phyloP scores from a whole-genome alignment of 2,329 filamentous ascomycete genomes.

The Pseudopithomyces chartarum region DNA sequence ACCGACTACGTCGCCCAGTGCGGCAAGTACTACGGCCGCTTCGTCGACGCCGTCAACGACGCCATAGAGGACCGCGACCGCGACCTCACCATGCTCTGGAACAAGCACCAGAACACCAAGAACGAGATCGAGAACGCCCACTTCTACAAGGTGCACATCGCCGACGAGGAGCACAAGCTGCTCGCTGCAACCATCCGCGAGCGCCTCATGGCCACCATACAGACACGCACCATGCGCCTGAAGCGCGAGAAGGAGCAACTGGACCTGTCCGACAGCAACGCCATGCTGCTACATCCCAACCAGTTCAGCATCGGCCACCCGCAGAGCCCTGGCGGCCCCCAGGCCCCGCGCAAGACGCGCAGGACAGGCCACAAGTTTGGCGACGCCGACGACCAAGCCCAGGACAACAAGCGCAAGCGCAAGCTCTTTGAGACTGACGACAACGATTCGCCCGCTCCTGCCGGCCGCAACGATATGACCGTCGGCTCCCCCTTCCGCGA shows the following conservation, averaged over 20 bases:
- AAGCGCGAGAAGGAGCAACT: slow-evolving; percentile 70
- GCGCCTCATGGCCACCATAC: slow-evolving; percentile 63
- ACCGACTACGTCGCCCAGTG: slow-evolving; percentile 70
- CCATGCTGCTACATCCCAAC: slow-evolving; percentile 67
- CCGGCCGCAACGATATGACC: slow-evolving; percentile 53
- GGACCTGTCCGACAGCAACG: slow-evolving; percentile 69
- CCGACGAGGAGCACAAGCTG: slow-evolving; percentile 65
- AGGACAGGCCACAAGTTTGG: slow-evolving; percentile 62
- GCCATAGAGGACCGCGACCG: slow-evolving; percentile 86
- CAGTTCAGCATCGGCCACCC: slow-evolving; percentile 70
- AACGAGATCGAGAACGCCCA: slow-evolving; percentile 62
- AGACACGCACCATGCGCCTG: slow-evolving; percentile 61
- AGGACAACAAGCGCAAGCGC: slow-evolving; percentile 61
- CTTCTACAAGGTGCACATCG: slow-evolving; percentile 64
- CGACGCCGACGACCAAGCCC: slow-evolving; percentile 54
- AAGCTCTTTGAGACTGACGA: slow-evolving; percentile 63
- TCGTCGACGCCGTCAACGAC: slow-evolving; percentile 85
- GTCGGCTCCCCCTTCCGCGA: slow-evolving; percentile 57
- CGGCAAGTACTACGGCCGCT: slow-evolving; percentile 83
- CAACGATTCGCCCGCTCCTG: slow-evolving; percentile 61
- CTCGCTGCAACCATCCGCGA: slow-evolving; percentile 65
- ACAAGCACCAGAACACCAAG: slow-evolving; percentile 61
- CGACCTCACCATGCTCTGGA: slow-evolving; percentile 77
- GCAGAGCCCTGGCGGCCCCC: slow-evolving; percentile 64
- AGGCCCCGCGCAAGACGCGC: slow-evolving; percentile 66